A percentile compares a stretch with the other conserved stretches of the same genome.
Evolutionary conservation across 2,329 filamentous ascomycete species (phyloP).

Genomic region (Aspergillus sp.): DNA sequence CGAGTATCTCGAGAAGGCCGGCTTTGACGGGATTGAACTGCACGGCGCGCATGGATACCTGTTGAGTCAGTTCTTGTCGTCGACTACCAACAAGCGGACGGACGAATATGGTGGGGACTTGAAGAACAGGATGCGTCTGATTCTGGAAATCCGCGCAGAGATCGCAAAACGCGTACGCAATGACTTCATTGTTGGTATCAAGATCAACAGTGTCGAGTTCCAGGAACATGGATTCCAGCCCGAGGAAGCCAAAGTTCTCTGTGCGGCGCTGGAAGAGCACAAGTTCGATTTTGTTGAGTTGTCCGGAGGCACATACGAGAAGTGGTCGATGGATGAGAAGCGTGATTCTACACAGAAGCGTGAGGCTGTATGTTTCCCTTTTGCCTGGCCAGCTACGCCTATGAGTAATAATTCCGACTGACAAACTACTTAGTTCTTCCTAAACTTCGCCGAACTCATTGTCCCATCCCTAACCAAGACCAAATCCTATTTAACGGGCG

Average conservation of each 20-base stretch:
- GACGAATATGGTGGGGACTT: conserved; percentile 46
- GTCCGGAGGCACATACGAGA: conserved; percentile 52
- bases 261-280: conserved; percentile 19
- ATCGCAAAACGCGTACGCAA: conserved; percentile 55
- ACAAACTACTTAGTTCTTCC: conserved; percentile 44
- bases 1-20: conserved; percentile 38
- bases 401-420: not conserved
- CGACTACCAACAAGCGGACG: conserved; percentile 60
- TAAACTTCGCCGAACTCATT: conserved; percentile 52
- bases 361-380: conserved; percentile 30
- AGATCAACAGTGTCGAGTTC: conserved; percentile 40
- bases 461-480: conserved; percentile 42
- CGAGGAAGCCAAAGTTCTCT: conserved; percentile 42
- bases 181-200: conserved; percentile 10
- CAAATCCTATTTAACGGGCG: conserved; percentile 52
- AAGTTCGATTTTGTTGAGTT: conserved; percentile 46
- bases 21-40: conserved; percentile 70
- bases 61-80: conserved; percentile 60
- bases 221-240: conserved; percentile 37
- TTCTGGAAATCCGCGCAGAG: conserved; percentile 58
- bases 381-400: not conserved
- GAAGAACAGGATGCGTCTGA: conserved; percentile 59
- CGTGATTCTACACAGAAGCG: conserved; percentile 49
- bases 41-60: conserved; percentile 75
- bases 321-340: conserved; percentile 44